Evolutionary conservation across 371 early-diverging fungal genomes (phyloP).

Genomic region (Rhizopus arrhizus): DNA sequence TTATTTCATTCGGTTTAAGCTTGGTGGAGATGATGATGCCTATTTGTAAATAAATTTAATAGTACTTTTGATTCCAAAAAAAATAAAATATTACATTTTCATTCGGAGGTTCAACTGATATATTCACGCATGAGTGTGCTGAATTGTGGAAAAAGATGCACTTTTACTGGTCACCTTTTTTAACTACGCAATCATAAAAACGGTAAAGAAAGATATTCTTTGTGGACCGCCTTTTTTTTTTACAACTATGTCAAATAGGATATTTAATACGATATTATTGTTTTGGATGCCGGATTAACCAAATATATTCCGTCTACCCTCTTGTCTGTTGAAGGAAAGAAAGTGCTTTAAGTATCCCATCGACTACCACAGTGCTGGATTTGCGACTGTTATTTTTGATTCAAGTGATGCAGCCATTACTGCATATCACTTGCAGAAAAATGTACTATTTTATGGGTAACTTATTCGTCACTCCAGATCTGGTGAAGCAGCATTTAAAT

Average conservation of each 20-base stretch:
- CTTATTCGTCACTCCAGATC: slow-evolving; percentile 59
- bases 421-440: neutral
- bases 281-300: slow-evolving; percentile 98
- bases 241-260: slow-evolving; percentile 50
- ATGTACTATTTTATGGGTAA: neutral
- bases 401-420: slow-evolving; percentile 62
- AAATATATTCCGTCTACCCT: slow-evolving; percentile 98
- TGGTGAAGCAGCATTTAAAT: slow-evolving; percentile 63
- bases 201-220: no score
- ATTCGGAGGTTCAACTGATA: no score
- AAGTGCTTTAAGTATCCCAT: slow-evolving; percentile 98
- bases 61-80: no score
- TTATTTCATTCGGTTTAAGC: no score
- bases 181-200: no score
- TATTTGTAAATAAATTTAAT: no score
- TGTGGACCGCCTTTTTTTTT: no score
- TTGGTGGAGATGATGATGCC: no score
- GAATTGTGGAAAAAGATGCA: no score
- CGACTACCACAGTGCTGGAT: slow-evolving; percentile 97
- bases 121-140: no score
- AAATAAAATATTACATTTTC: no score
- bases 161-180: no score
- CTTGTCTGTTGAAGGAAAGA: slow-evolving; percentile 96
- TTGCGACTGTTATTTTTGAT: slow-evolving; percentile 91
- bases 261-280: slow-evolving; percentile 92